A percentile compares a stretch with the other conserved stretches of the same genome.
Evolutionary conservation across 2,329 filamentous ascomycete genomes (phyloP).

Genomic region (Diplocarpon mali): DNA sequence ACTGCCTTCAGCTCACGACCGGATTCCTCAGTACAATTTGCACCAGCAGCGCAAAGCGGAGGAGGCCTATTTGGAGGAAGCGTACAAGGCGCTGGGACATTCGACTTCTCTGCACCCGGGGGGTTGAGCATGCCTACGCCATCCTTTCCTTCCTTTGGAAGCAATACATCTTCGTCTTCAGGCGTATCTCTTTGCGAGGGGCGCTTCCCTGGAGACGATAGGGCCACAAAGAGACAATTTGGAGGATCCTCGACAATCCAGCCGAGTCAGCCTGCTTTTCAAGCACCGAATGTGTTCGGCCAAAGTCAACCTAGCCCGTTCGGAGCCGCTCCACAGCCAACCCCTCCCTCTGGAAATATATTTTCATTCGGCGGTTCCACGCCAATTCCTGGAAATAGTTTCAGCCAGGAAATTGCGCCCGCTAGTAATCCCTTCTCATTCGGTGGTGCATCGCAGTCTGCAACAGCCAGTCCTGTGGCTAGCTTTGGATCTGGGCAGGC

Average conservation of each 20-base stretch:
- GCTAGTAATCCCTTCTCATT: conserved; percentile 12
- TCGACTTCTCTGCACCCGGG: conserved; percentile 21
- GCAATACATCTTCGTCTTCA: conserved; percentile 1
- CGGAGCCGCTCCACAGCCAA: conserved; percentile 5
- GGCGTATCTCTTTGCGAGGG: conserved; percentile 7
- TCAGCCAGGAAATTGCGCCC: conserved; percentile 5
- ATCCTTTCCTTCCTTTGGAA: conserved; percentile 6
- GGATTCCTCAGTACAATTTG: conserved; percentile 10
- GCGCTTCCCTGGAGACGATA: conserved; percentile 13
- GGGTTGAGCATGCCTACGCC: conserved; percentile 11
- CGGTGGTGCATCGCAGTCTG: conserved; percentile 7
- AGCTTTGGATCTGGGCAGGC: conserved; percentile 10
- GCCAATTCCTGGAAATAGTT: conserved; percentile 4
- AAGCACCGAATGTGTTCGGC: neutral
- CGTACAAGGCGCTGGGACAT: conserved; percentile 18
- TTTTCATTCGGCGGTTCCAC: conserved; percentile 9
- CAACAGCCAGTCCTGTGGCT: conserved; percentile 5
- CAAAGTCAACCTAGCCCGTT: conserved; percentile 8
- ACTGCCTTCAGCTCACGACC: neutral
- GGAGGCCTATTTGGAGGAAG: conserved; percentile 24
- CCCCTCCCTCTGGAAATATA: conserved; percentile 2
- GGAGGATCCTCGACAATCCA: conserved; percentile 6
- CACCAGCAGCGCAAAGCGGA: conserved; percentile 10
- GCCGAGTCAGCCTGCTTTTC: neutral
- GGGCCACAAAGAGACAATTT: conserved; percentile 17